Conservation (phyloP, 1,284 basidiomycete genomes). For the Cryptococcus sp. region DNA sequence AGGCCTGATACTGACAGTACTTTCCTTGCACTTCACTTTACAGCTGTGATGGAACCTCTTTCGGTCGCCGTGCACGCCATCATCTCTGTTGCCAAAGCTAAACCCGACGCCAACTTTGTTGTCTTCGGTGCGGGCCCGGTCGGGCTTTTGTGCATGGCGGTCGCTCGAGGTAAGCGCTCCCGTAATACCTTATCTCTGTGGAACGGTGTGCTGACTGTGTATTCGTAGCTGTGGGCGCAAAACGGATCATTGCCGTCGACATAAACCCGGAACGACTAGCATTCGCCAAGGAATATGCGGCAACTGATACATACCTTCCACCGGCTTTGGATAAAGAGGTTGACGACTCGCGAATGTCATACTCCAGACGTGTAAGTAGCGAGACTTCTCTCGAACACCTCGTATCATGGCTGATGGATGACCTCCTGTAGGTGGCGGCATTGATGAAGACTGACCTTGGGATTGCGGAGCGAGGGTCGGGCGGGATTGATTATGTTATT, state of each 20-base stretch:
- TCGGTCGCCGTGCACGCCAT: constrained; percentile 89
- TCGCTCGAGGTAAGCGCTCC: constrained; percentile 74
- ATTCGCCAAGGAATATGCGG: constrained; percentile 85
- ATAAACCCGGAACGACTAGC: constrained; percentile 76
- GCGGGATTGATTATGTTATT: constrained; percentile 58
- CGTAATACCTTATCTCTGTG: no score
- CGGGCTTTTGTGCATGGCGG: constrained; percentile 86
- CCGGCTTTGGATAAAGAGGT: constrained; percentile 18
- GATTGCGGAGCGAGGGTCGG: constrained; percentile 51
- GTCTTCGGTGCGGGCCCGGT: constrained; percentile 89
- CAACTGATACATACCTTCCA: constrained; percentile 75
- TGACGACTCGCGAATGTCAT: neutral
- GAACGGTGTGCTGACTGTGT: no score
- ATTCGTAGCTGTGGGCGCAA: constrained; percentile 60
- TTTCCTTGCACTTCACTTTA: constrained; percentile 51
- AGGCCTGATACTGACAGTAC: constrained; percentile 33
- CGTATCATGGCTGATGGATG: no score
- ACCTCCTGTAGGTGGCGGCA: constrained; percentile 49
- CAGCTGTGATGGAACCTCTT: constrained; percentile 79
- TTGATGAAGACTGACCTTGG: constrained; percentile 51
- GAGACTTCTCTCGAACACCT: no score
- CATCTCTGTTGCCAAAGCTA: constrained; percentile 69
- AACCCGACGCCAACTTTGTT: constrained; percentile 66
- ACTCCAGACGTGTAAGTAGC: neutral
- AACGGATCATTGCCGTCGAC: constrained; percentile 76